Evolutionary conservation across 2,329 filamentous ascomycete species (phyloP), one percentile per base, ranked within the genome.

Genomic region (Pestalotiopsis fici): DNA sequence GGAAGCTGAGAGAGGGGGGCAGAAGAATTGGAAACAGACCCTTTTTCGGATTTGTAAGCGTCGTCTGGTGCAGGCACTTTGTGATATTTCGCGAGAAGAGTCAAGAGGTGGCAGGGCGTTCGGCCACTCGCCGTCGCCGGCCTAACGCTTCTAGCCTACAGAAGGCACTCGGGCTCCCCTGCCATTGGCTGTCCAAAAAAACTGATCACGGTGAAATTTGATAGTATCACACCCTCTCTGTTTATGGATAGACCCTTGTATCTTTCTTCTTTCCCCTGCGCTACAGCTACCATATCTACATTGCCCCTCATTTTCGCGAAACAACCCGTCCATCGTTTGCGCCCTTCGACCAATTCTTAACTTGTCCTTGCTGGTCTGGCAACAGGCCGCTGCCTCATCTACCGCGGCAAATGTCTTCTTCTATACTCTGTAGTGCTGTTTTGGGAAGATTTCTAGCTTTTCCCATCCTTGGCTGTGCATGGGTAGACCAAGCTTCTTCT

Each of bases 1-100:
- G 72, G 75, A 77, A 77, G 70, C 73, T 64, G 68, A 75, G 73
- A 74, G 74, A 76, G 74, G 72, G 72, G 73, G 70, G 66, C 71
- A 74, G 71, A 75, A 73, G 69, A 54, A 47, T 18, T n/a, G 18
- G 39, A 59, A 47, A 28, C 7, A 11, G 11, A 35, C 15, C 43
- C 55, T 27, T 65, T 21, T 61, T 66, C 60, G 27, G 67, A 68
- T 68, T 68, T 68, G 60, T 68, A 68, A 68, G 67, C 67, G 59
- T 47, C 31, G 31, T 23, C n/a, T 59, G 35, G 43, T 21, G 21
- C 9, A 5, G 39, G 39, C 39, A 43, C 39, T 43, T 43, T 43
- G 13, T 43, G 39, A 5, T 15, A 18, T 12, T 50, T 50, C 43
- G 11, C 65, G 63, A 37, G 18, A 61, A 39, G 54, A 31, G 56